phyloP scores from a whole-genome alignment of 2,329 filamentous ascomycete genomes.

The Stemphylium lycopersici region DNA sequence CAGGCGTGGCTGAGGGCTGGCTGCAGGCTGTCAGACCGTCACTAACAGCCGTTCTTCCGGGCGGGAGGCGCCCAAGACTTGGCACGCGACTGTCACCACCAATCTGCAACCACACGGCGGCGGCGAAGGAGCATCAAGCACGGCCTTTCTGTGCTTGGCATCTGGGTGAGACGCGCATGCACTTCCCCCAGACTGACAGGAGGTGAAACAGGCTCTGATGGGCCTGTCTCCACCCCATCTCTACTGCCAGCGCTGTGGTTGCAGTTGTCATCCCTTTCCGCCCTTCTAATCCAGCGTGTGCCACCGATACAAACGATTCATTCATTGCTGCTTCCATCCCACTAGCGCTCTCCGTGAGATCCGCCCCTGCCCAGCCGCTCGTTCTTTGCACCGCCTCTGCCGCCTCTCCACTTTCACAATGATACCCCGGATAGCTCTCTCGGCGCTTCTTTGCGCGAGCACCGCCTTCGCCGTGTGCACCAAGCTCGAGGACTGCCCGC shows the following conservation, averaged over 20 bases:
- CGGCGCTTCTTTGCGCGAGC: slow-evolving; percentile 25
- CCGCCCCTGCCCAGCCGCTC: slow-evolving; percentile 2
- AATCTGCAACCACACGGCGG: slow-evolving; percentile 12
- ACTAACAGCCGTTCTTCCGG: slow-evolving; percentile 16
- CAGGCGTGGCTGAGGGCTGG: slow-evolving; percentile 8
- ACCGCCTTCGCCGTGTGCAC: slow-evolving; percentile 31
- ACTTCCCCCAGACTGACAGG: slow-evolving; percentile 2
- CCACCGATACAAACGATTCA: not conserved
- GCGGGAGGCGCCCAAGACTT: slow-evolving; percentile 14
- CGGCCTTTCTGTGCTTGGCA: slow-evolving; percentile 14
- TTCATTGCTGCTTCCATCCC: not conserved
- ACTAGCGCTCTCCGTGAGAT: slow-evolving; percentile 2
- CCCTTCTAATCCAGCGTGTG: not conserved
- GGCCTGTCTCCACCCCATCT: slow-evolving; percentile 1
- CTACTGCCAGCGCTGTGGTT: not conserved
- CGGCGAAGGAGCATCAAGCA: slow-evolving; percentile 1
- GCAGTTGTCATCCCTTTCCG: not conserved
- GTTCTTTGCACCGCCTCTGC: slow-evolving; percentile 1
- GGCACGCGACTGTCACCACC: slow-evolving; percentile 17
- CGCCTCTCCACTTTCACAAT: slow-evolving; percentile 16
- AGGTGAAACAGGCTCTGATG: slow-evolving; percentile 2
- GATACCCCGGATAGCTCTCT: slow-evolving; percentile 26
- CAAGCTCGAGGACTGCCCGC: slow-evolving; percentile 34
- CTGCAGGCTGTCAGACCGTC: not conserved
- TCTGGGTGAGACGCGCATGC: slow-evolving; percentile 15